Evolutionary conservation across 768 basidiomycete species (phyloP), one percentile per base, ranked within the genome.

Genomic region (Boletales sp.): DNA sequence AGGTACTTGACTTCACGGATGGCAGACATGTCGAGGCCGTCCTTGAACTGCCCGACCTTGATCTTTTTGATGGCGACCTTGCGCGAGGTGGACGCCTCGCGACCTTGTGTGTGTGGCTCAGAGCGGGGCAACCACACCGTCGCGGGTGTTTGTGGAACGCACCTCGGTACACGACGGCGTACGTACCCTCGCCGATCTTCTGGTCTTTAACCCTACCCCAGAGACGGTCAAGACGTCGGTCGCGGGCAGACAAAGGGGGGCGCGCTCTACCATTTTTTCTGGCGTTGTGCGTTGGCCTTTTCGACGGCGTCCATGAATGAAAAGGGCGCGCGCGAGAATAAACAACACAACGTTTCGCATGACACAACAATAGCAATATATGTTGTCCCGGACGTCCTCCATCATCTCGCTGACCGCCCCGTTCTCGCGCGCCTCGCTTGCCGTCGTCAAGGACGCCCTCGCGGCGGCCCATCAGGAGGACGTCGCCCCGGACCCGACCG

Each of bases 51-150:
- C 5, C 94, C 93, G 13, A 94, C 87, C 62, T 95, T 95, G 58
- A 96, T 95, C 71, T 98, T 98, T 75, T 99, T 99, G 59, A 99
- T 95, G 49, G 96, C 96, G 0, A 97, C 85, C 69, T 86, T 88
- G n/a, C 84, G 75, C 30, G 83, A 83, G 3, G 88, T 90, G 0
- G 82, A 72, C 15, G 80, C 75, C 59, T 92, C 87, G 55, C 84
- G 76, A 21, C 90, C 91, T 93, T n/a, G 55, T 38, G 41, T 21
- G 35, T 25, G 50, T 3, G 32, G 9, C 10, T 34, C 33, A 8
- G 6, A 7, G 33, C 33, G 33, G 11, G 33, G 4, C 32, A 13
- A 34, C 33, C 11, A 34, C 33, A 34, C 6, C 21, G 21, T 21
- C 21, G 4, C 21, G 21, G 21, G 21, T 2, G n/a, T n/a, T n/a